Conservation (phyloP, 257 asterid genomes). For the Ballota nigra region DNA sequence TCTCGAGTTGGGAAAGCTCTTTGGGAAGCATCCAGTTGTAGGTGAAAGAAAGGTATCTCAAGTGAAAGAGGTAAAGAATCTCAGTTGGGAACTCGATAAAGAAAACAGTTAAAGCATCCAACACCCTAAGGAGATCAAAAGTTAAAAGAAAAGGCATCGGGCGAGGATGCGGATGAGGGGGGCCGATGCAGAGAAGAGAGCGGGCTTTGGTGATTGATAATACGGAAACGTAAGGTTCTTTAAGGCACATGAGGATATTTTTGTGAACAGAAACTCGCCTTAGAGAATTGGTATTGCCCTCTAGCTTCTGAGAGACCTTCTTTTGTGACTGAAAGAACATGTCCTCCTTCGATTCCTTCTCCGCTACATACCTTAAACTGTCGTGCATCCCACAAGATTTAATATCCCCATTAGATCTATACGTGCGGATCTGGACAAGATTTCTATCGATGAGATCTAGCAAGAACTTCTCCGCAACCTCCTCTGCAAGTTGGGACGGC, state of each 20-base stretch:
- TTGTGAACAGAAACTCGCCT: constrained; percentile 30
- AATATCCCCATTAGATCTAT: background rate
- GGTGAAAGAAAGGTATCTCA: constrained; percentile 32
- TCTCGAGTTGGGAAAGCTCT: background rate
- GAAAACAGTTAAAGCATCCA: constrained; percentile 36
- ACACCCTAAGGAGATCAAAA: constrained; percentile 28
- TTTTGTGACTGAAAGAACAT: constrained; percentile 23
- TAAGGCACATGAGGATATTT: constrained; percentile 32
- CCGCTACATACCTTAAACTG: constrained; percentile 24
- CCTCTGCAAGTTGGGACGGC: background rate
- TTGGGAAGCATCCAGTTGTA: constrained; percentile 18
- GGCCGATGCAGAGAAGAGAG: constrained; percentile 26
- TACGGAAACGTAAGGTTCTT: background rate
- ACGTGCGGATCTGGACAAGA: constrained; percentile 6
- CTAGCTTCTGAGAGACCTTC: background rate
- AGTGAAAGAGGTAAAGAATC: constrained; percentile 22
- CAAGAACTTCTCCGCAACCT: constrained; percentile 1
- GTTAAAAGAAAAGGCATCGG: constrained; percentile 20
- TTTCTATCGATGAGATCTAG: constrained; percentile 29
- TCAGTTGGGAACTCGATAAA: constrained; percentile 32
- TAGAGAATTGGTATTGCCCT: background rate
- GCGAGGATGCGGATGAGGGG: constrained; percentile 30
- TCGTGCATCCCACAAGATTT: constrained; percentile 31
- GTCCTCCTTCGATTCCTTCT: constrained; percentile 20
- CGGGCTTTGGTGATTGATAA: background rate